phyloP scores from a whole-genome alignment of 1,284 basidiomycete species.

The Phlebopus sp. region DNA sequence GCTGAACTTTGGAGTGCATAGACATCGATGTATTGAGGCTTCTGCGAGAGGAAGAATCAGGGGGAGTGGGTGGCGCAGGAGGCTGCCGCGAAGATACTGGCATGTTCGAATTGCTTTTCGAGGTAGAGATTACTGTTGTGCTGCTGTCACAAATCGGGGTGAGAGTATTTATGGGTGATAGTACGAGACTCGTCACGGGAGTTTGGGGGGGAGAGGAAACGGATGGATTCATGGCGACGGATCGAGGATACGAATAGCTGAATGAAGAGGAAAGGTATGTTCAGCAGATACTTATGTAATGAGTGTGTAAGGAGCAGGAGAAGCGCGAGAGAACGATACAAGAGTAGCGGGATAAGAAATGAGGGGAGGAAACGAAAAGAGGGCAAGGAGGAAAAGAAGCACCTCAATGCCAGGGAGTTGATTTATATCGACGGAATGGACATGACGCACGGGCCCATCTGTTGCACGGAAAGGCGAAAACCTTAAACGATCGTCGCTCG shows the following conservation, averaged over 20 bases:
- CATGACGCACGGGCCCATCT: conserved; percentile 29
- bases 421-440: conserved; percentile 25
- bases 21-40: too few species aligned
- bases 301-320: conserved; percentile 10
- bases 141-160: conserved; percentile 3
- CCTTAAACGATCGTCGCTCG: conserved; percentile 19
- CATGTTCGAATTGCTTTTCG: conserved; percentile 8
- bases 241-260: conserved; percentile 20
- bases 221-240: conserved; percentile 24
- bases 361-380: conserved; percentile 8
- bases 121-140: conserved; percentile 6
- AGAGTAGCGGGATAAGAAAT: conserved; percentile 13
- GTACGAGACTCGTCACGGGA: conserved; percentile 20
- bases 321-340: conserved; percentile 11
- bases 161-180: conserved; percentile 9
- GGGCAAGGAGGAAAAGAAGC: conserved; percentile 8
- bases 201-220: conserved; percentile 22
- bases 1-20: too few species aligned
- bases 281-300: conserved; percentile 25
- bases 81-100: conserved; percentile 13
- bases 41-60: conserved; percentile 9
- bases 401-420: conserved; percentile 8
- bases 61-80: conserved; percentile 21
- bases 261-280: conserved; percentile 11
- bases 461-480: conserved; percentile 16